Base-by-base conservation (phyloP, 352 stramenopile species). In the Phytophthora meadii region DNA sequence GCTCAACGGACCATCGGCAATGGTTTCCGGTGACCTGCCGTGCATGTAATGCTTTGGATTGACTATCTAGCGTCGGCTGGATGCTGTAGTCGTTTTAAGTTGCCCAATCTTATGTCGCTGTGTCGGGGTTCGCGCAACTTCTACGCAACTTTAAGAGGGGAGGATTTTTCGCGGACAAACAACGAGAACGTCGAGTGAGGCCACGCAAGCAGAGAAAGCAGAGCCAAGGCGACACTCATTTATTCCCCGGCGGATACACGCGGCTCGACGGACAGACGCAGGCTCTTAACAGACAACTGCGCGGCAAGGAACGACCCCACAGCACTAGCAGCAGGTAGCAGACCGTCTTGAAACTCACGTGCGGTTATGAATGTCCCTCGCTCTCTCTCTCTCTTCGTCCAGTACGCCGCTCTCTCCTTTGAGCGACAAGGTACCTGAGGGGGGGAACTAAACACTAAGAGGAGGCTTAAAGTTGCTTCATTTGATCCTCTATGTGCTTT, bases 131-230 rank as follows among this genome's bases (percentile, higher is more conserved):
- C 36, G 27, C 22, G 54, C 48, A 51, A 70, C 39, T 12, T 36
- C 9, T 3, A 14, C 30, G 30, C 30, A 36, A 36, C 53, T 17
- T 17, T 37, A 28, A 14, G 54, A 61, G 68, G n/a, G 63, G 64
- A 62, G 57, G 57, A 70, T 73, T 76, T 73, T 60, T 60, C 44
- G 49, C 68, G 54, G 46, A 67, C 68, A 77, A 66, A 77, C 65
- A 74, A 77, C 70, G 40, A 76, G 37, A 68, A 66, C 46, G 60
- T 14, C 47, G 37, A 68, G 64, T 60, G 58, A 74, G 50, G 41
- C 69, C 64, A 74, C 54, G 53, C 52, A 71, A 76, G 62, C 64
- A 62, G 63, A 68, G 68, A 70, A 54, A 76, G 58, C 42, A 42
- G 54, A 72, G 52, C 9, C 45, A 59, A 65, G 55, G 45, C 52